These are phyloP conservation scores for Chloropicon primus DNA, from an alignment of 139 green algal genomes.

Conservation along the genomic window DNA sequence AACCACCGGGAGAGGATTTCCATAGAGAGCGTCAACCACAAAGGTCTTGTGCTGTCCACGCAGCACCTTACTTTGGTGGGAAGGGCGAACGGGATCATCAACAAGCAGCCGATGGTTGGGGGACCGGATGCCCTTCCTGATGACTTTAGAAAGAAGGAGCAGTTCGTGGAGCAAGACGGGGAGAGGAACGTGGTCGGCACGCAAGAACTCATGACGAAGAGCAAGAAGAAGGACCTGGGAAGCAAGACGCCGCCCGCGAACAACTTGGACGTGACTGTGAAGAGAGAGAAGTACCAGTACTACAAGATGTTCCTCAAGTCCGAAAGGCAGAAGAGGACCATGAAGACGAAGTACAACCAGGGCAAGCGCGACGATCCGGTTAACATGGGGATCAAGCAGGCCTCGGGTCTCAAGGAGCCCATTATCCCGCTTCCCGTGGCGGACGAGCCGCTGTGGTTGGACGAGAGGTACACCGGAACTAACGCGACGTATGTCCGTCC, in stretches of 20 bases:
- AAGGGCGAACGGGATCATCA: not conserved
- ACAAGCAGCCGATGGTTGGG: slow-evolving; percentile 1
- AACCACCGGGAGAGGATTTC: not conserved
- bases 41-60: not conserved
- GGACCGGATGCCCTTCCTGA: slow-evolving; percentile 2
- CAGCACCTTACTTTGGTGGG: not conserved
- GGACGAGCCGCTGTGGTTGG: slow-evolving; percentile 6
- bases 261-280: not conserved
- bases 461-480: not conserved
- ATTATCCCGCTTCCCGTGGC: not conserved
- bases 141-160: slow-evolving; percentile 1
- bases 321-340: not conserved
- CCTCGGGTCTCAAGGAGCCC: not conserved
- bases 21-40: not conserved
- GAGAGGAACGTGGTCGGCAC: not conserved
- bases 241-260: not conserved
- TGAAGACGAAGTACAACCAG: not conserved
- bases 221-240: too few species aligned
- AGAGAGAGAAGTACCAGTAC: not conserved
- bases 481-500: not conserved
- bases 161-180: slow-evolving; percentile 2
- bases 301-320: not conserved
- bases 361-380: not conserved
- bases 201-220: too few species aligned
- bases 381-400: not conserved